phyloP scores from a whole-genome alignment of 2,329 filamentous ascomycete genomes.

The Fusarium drepaniforme region DNA sequence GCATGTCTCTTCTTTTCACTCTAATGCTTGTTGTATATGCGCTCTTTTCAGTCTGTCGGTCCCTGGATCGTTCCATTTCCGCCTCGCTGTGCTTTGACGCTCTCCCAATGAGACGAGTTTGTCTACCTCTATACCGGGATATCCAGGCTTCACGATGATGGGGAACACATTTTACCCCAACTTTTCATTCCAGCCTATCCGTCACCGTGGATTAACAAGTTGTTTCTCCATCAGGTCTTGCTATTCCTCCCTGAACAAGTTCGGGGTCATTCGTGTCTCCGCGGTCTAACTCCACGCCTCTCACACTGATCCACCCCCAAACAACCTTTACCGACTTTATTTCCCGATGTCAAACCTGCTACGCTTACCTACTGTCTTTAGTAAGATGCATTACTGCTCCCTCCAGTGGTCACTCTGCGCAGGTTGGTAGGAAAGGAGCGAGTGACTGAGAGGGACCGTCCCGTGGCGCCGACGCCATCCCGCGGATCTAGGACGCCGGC shows the following conservation, averaged over 20 bases:
- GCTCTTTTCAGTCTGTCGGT: background rate
- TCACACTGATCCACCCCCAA: background rate
- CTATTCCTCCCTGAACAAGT: background rate
- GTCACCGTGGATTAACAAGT: background rate
- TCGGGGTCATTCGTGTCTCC: background rate
- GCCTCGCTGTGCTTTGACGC: background rate
- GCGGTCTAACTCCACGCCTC: constrained; percentile 1
- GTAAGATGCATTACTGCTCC: background rate
- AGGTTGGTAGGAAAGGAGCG: background rate
- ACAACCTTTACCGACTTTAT: constrained; percentile 4
- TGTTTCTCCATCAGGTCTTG: background rate
- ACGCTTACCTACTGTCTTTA: constrained; percentile 3
- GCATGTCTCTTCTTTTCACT: background rate
- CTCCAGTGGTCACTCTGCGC: background rate
- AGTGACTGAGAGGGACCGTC: constrained; percentile 1
- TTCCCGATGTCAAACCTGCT: background rate
- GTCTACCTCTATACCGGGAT: background rate
- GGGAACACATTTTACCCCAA: background rate
- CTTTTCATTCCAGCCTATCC: background rate
- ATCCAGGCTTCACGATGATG: background rate
- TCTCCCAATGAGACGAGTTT: background rate
- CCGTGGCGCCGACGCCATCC: constrained; percentile 4
- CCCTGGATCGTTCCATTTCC: background rate
- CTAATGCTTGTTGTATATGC: background rate
- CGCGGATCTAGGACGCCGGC: constrained; percentile 9